Evolutionary conservation across 2,329 filamentous ascomycete species (phyloP), one percentile per base, ranked within the genome.

Genomic region (Delphinella strobiligena): DNA sequence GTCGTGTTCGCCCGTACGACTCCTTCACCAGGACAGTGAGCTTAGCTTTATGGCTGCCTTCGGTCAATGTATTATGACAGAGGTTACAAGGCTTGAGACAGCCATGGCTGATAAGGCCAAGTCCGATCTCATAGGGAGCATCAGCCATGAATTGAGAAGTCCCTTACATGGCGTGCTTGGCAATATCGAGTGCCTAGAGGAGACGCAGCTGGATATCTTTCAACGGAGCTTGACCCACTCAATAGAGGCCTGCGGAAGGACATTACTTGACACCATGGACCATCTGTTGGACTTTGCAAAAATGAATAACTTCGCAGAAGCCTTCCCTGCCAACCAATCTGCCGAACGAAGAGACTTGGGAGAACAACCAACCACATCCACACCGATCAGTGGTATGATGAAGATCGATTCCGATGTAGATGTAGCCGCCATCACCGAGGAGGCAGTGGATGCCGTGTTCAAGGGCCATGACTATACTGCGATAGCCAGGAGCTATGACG

Each of bases 391-490:
- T n/a, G 38, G 43, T 12, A 41, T 52, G 24, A 47, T 52, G 42
- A 41, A 46, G 19, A 34, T 49, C 4, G 49, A 54, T 15, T 31
- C 45, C 2, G 46, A 54, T 15, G 46, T 65, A 0, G 63, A 70
- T 41, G 50, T 72, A 1, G 61, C 63, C 12, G 54, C 63, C 2
- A 47, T 72, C 9, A 62, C 68, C 0, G 71, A 74, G 50, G 70
- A 74, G 45, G 70, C 71, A 0, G 63, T 71, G 4, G 71, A 75
- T 42, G 70, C 71, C 2, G 69, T 51, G 35, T 51, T 49, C 36
- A 51, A 47, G 11, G 50, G 49, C 19, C n/a, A n/a, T n/a, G n/a
- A n/a, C n/a, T n/a, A n/a, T n/a, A n/a, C n/a, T n/a, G n/a, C n/a
- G n/a, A n/a, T n/a, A n/a, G n/a, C n/a, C n/a, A n/a, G n/a, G n/a